phyloP scores from a whole-genome alignment of 1,284 basidiomycete species.

The Cystobasidium pallidum region DNA sequence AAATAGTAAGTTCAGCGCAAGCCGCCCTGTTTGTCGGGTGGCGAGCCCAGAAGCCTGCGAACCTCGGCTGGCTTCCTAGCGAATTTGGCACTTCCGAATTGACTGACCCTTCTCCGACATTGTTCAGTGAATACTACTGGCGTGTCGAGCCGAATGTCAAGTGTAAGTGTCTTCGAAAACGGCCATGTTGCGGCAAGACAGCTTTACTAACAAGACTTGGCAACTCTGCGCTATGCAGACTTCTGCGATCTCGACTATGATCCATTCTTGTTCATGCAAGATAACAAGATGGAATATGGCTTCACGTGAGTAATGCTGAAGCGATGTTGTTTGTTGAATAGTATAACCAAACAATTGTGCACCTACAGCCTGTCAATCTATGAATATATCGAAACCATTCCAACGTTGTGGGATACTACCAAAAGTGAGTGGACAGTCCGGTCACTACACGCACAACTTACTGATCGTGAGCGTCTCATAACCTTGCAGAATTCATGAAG shows the following conservation, averaged over 20 bases:
- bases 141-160: constrained; percentile 64
- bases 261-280: constrained; percentile 51
- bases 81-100: too few relatives aligned
- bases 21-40: background rate
- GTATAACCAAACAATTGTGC: background rate
- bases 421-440: constrained; percentile 25
- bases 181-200: background rate
- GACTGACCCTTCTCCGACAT: constrained; percentile 48
- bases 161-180: constrained; percentile 5
- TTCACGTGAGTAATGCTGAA: constrained; percentile 28
- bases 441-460: background rate
- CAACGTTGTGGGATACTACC: constrained; percentile 67
- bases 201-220: constrained; percentile 6
- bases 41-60: background rate
- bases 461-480: too few relatives aligned
- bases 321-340: background rate
- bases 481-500: constrained; percentile 74
- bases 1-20: constrained; percentile 26
- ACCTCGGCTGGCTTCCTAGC: constrained; percentile 29
- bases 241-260: constrained; percentile 52
- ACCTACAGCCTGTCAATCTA: constrained; percentile 64
- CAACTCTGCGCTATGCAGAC: constrained; percentile 26
- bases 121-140: constrained; percentile 91
- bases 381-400: constrained; percentile 77
- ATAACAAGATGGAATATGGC: constrained; percentile 45